phyloP scores from a whole-genome alignment of 352 stramenopile species.

The Hyphochytrium catenoides region DNA sequence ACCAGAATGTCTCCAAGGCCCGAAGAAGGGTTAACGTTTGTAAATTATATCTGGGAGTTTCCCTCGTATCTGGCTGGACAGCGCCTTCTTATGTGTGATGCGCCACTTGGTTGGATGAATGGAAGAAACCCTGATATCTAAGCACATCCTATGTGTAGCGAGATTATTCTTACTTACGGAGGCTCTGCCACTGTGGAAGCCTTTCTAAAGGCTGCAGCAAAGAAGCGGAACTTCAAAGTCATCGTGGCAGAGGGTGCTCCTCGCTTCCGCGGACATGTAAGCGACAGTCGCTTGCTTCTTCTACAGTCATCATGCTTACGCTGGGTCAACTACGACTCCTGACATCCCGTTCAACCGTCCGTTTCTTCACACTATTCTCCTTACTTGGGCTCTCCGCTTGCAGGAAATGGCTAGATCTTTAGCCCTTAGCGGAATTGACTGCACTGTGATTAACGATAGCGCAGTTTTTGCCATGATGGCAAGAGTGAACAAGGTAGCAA shows the following conservation, averaged over 20 bases:
- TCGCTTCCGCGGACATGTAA: constrained; percentile 67
- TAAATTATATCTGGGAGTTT: no score
- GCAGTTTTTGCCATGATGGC: constrained; percentile 94
- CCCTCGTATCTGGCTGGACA: no score
- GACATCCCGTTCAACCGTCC: neutral
- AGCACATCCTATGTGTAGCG: no score
- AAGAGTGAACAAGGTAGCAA: constrained; percentile 80
- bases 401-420: constrained; percentile 54
- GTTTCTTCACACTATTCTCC: neutral
- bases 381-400: no score
- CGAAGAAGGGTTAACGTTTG: no score
- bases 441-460: constrained; percentile 87
- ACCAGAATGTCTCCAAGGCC: no score
- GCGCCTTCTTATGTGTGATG: no score
- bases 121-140: no score
- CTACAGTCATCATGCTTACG: no score
- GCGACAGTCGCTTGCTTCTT: constrained; percentile 1
- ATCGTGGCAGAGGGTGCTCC: constrained; percentile 79
- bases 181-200: constrained; percentile 68
- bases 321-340: no score
- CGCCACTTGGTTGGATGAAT: no score
- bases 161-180: constrained; percentile 88
- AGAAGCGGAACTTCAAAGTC: constrained; percentile 85
- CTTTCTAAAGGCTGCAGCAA: constrained; percentile 60
- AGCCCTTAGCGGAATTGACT: constrained; percentile 66